Evolutionary conservation across 768 basidiomycete genomes (phyloP).

Genomic region (Lactarius sanguifluus): DNA sequence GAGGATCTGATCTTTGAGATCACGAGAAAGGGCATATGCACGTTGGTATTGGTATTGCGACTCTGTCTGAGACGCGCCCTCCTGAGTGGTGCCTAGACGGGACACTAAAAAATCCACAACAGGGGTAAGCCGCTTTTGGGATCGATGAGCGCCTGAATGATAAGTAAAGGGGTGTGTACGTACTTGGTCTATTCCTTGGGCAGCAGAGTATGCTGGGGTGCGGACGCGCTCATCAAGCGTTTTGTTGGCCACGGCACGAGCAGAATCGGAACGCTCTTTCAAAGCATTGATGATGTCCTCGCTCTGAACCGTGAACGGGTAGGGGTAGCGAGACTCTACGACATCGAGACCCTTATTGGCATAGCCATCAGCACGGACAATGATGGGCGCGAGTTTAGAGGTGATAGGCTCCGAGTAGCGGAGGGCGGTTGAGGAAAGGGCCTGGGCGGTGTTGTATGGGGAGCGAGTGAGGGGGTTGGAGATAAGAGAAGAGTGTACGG

Average conservation of each 20-base stretch:
- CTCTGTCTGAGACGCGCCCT: conserved; percentile 49
- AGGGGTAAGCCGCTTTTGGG: conserved; percentile 61
- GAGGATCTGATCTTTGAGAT: conserved; percentile 60
- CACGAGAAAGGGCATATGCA: conserved; percentile 61
- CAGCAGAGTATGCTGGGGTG: conserved; percentile 60
- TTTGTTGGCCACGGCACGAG: conserved; percentile 57
- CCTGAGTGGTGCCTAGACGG: conserved; percentile 48
- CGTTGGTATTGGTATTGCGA: conserved; percentile 79
- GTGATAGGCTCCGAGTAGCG: conserved; percentile 63
- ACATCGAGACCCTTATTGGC: conserved; percentile 76
- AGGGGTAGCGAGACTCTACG: conserved; percentile 71
- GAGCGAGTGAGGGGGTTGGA: conserved; percentile 60
- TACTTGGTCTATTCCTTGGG: conserved; percentile 72
- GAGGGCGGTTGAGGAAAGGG: conserved; percentile 44
- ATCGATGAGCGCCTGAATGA: conserved; percentile 16
- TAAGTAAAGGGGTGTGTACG: conserved; percentile 27
- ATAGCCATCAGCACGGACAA: conserved; percentile 58
- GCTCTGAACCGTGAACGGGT: conserved; percentile 71
- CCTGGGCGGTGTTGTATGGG: conserved; percentile 66
- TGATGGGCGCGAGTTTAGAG: conserved; percentile 60
- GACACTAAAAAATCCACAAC: conserved; percentile 64
- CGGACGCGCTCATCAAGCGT: conserved; percentile 65
- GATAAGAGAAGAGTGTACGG: conserved; percentile 58
- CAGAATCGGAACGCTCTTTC: conserved; percentile 55
- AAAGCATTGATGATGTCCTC: conserved; percentile 67